Percentiles rank a stretch among this genome's conserved stretches.
Evolutionary conservation across 768 basidiomycete genomes (phyloP).

Genomic region (Mycena belliarum): DNA sequence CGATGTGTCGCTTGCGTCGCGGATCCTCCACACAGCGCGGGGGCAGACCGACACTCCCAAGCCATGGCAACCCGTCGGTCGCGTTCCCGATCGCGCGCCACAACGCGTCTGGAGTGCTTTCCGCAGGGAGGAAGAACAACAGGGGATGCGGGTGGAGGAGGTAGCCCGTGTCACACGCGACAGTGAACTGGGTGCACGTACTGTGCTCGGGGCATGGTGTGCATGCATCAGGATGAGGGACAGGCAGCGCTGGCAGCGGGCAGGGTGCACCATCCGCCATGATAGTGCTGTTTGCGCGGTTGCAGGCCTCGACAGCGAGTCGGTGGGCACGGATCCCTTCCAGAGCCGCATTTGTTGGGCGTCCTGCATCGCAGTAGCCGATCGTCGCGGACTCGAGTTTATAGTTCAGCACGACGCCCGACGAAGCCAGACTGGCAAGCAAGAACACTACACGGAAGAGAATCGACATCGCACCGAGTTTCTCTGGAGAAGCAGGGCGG

Average conservation of each 20-base stretch:
- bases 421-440: slow-evolving; percentile 35
- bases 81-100: slow-evolving; percentile 49
- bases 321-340: slow-evolving; percentile 47
- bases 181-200: slow-evolving; percentile 53
- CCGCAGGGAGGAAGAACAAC: slow-evolving; percentile 50
- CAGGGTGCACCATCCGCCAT: slow-evolving; percentile 46
- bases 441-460: slow-evolving; percentile 46
- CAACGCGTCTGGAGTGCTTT: slow-evolving; percentile 40
- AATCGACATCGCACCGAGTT: slow-evolving; percentile 24
- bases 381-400: slow-evolving; percentile 69
- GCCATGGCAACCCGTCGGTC: slow-evolving; percentile 70
- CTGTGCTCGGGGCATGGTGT: slow-evolving; percentile 75
- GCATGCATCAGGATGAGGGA: slow-evolving; percentile 63
- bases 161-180: slow-evolving; percentile 70
- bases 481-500: slow-evolving; percentile 16
- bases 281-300: slow-evolving; percentile 53
- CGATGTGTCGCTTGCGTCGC: slow-evolving; percentile 70
- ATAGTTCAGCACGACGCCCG: slow-evolving; percentile 45
- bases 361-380: slow-evolving; percentile 75
- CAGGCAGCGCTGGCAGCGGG: slow-evolving; percentile 55
- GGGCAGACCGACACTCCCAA: slow-evolving; percentile 77
- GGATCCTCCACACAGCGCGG: slow-evolving; percentile 80
- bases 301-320: slow-evolving; percentile 55
- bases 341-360: slow-evolving; percentile 57
- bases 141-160: slow-evolving; percentile 64